Conservation (phyloP, 345 rosid genomes). For the Gossypium rotundifolium region DNA sequence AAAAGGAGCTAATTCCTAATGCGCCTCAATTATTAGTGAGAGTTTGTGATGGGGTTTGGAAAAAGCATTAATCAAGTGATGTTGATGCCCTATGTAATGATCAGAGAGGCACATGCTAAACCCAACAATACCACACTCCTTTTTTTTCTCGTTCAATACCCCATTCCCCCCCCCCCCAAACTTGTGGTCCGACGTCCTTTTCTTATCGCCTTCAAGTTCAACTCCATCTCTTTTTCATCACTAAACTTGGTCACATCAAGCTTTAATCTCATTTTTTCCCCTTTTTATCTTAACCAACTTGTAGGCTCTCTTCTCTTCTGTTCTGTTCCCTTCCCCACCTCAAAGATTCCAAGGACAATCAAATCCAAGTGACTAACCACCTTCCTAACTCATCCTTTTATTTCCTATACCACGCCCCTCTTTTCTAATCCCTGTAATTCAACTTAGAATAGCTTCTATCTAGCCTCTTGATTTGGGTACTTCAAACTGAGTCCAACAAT, state of each 20-base stretch:
- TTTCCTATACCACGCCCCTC: not conserved
- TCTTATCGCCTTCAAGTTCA: constrained; percentile 35
- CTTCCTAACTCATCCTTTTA: constrained; percentile 34
- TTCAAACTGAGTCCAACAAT: constrained; percentile 18
- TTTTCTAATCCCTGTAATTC: not conserved
- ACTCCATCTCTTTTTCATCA: constrained; percentile 23
- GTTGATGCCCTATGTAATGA: constrained; percentile 37
- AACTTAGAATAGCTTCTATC: constrained; percentile 7
- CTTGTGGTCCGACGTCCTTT: constrained; percentile 37
- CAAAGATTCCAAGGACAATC: constrained; percentile 41
- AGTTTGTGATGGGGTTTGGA: constrained; percentile 23
- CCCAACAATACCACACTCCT: constrained; percentile 28
- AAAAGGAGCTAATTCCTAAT: constrained; percentile 18
- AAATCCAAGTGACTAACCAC: constrained; percentile 34
- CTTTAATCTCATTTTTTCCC: constrained; percentile 7
- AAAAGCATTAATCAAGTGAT: constrained; percentile 38
- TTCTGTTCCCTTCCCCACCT: constrained; percentile 32
- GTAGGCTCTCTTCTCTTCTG: constrained; percentile 11
- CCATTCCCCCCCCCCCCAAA: not conserved
- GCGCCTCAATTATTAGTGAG: constrained; percentile 43
- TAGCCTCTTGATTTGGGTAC: constrained; percentile 10
- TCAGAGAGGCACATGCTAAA: constrained; percentile 57
- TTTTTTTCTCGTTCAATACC: not conserved
- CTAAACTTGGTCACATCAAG: constrained; percentile 49
- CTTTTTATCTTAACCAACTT: constrained; percentile 21